Evolutionary conservation across 2,329 filamentous ascomycete species (phyloP).

Genomic region (Ophiostoma ulmi): DNA sequence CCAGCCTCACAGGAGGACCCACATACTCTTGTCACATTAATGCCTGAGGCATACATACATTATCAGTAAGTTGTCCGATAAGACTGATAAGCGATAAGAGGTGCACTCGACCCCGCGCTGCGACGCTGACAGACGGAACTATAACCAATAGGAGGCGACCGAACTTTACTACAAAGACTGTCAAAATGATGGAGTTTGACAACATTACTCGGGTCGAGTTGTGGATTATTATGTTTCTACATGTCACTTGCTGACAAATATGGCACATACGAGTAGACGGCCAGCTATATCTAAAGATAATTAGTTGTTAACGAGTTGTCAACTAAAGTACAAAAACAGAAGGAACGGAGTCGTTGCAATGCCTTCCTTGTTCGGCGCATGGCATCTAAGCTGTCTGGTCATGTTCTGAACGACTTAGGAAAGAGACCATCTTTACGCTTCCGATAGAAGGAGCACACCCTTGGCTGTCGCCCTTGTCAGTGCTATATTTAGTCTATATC

Average conservation of each 20-base stretch:
- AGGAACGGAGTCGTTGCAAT: not conserved
- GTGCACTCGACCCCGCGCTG: slow-evolving; percentile 3
- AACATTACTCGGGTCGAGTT: not conserved
- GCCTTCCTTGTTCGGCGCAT: not conserved
- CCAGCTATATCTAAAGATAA: not conserved
- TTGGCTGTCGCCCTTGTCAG: not conserved
- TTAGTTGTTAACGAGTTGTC: not conserved
- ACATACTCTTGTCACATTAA: not conserved
- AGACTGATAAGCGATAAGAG: not conserved
- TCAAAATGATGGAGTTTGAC: not conserved
- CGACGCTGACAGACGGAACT: not conserved
- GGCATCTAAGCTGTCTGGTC: not conserved
- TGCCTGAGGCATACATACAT: slow-evolving; percentile 22
- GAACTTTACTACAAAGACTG: not conserved
- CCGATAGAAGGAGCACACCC: not conserved
- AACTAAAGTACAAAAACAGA: not conserved
- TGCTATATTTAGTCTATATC: not conserved
- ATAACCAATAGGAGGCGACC: not conserved
- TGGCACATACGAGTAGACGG: too few relatives aligned
- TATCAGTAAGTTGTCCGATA: not conserved
- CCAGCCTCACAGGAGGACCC: not conserved
- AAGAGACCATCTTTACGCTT: not conserved
- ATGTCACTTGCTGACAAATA: too few relatives aligned
- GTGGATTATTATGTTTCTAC: not conserved
- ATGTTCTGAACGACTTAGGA: not conserved